Percentiles rank a stretch among this genome's conserved stretches.
These are phyloP conservation scores for Vigna unguiculata DNA, from an alignment of 306 rosid genomes.

Conservation along the genomic window DNA sequence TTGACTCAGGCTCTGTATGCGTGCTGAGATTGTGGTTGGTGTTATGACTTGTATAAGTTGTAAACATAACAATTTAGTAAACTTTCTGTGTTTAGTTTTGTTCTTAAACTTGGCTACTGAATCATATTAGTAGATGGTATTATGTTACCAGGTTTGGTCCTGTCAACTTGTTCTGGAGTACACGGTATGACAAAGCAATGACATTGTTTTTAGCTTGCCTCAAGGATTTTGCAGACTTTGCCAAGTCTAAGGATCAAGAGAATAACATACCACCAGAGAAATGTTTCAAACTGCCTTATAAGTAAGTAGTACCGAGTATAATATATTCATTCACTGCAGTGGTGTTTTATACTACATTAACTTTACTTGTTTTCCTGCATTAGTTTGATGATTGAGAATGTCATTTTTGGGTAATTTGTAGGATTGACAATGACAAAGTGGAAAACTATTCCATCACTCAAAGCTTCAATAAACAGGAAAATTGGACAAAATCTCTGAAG, in stretches of 20 bases:
- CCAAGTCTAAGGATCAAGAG: constrained; percentile 87
- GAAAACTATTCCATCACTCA: constrained; percentile 93
- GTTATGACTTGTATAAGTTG: constrained; percentile 5
- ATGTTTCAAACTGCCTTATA: constrained; percentile 91
- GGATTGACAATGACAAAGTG: constrained; percentile 92
- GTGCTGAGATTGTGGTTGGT: constrained; percentile 40
- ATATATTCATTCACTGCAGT: background rate
- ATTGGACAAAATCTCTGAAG: constrained; percentile 97
- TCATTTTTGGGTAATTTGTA: constrained; percentile 48
- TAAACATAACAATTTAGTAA: constrained; percentile 15
- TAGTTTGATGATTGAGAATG: constrained; percentile 37
- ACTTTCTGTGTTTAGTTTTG: constrained; percentile 33
- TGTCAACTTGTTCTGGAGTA: constrained; percentile 97
- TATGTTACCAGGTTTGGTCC: constrained; percentile 85
- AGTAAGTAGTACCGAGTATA: constrained; percentile 64
- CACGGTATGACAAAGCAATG: constrained; percentile 98
- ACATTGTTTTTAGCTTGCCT: constrained; percentile 84
- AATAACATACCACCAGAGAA: constrained; percentile 91
- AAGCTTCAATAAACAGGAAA: constrained; percentile 96
- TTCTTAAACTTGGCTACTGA: constrained; percentile 32
- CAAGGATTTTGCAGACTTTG: constrained; percentile 94
- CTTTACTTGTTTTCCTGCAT: background rate
- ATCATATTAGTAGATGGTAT: constrained; percentile 34
- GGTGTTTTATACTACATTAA: constrained; percentile 9
- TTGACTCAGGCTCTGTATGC: background rate